Evolutionary conservation across 78 protist genomes (phyloP), one percentile per base, ranked within the genome.

Genomic region (Dictyostelium intermedium): DNA sequence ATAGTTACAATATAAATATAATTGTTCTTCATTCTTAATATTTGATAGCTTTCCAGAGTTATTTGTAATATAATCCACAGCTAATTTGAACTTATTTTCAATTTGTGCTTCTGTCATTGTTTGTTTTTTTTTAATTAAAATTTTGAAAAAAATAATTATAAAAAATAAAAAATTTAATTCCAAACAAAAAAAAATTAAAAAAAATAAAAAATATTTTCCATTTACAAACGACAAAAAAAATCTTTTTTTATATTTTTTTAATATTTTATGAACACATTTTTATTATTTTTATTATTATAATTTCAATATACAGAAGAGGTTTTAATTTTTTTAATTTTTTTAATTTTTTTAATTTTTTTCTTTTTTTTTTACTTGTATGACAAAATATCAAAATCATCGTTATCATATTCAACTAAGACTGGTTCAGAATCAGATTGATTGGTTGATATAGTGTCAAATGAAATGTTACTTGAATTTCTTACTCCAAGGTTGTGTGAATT

Each of bases 341-440:
- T 61, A n/a, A n/a, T n/a, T n/a, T n/a, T n/a, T n/a, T n/a, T n/a
- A n/a, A n/a, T 61, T 61, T 61, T 61, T 61, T 61, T 61, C n/a
- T 63, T n/a, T 66, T 66, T 66, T 9, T 13, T 9, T 32, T 72
- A 72, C 16, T 72, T 72, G 2, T 72, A 72, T 2, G 79, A 72
- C 14, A 72, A 34, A 32, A 72, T 72, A n/a, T 77, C 82, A 77
- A 77, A 77, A 77, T 43, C 82, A 41, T 77, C 82, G 37, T 37
- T 74, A 35, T 74, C 81, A 45, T 35, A 37, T 11, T 86, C 92
- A 9, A 86, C 92, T 1, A 86, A 56, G 0, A 76, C 84, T 23
- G 74, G 76, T 32, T 86, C 92, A 6, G 92, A 86, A 34, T 86
- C 91, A 9, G 91, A 85, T 73, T 86, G 79, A 5, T n/a, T 47